Conservation (phyloP, 164 flowering plant species). For the Magnolia kwangsiensis region DNA sequence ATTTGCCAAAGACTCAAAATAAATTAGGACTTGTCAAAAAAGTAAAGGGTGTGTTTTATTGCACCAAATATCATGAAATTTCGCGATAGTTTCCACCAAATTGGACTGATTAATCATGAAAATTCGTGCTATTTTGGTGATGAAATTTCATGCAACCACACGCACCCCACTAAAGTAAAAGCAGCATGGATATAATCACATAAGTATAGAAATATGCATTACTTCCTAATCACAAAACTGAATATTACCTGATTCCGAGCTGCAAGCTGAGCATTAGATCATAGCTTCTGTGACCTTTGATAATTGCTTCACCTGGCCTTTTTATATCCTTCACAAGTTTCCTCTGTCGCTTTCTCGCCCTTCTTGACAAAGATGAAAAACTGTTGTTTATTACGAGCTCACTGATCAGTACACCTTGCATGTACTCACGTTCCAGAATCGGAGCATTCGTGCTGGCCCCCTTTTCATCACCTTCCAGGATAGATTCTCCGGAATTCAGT, state of each 20-base stretch:
- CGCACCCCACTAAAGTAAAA: not conserved
- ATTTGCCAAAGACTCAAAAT: not conserved
- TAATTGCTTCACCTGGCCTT: constrained; percentile 87
- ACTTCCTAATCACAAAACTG: not conserved
- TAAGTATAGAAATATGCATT: not conserved
- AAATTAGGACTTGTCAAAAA: not conserved
- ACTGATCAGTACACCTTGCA: constrained; percentile 95
- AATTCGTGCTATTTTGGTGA: too few relatives aligned
- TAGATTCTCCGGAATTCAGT: constrained; percentile 40
- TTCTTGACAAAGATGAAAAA: constrained; percentile 61
- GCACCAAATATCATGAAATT: not conserved
- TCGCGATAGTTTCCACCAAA: too few relatives aligned
- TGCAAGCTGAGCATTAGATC: constrained; percentile 97
- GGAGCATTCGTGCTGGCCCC: constrained; percentile 46
- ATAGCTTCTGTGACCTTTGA: constrained; percentile 97
- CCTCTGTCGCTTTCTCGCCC: constrained; percentile 62
- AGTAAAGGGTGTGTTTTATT: not conserved
- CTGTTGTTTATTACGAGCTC: constrained; percentile 66
- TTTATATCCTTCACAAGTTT: constrained; percentile 72
- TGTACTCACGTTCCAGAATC: constrained; percentile 82
- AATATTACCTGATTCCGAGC: constrained; percentile 86
- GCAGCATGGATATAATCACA: not conserved
- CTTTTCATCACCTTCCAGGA: constrained; percentile 36
- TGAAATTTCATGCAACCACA: too few relatives aligned
- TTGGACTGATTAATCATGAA: too few relatives aligned